phyloP scores from a whole-genome alignment of 306 rosid species.

The Urtica urens region DNA sequence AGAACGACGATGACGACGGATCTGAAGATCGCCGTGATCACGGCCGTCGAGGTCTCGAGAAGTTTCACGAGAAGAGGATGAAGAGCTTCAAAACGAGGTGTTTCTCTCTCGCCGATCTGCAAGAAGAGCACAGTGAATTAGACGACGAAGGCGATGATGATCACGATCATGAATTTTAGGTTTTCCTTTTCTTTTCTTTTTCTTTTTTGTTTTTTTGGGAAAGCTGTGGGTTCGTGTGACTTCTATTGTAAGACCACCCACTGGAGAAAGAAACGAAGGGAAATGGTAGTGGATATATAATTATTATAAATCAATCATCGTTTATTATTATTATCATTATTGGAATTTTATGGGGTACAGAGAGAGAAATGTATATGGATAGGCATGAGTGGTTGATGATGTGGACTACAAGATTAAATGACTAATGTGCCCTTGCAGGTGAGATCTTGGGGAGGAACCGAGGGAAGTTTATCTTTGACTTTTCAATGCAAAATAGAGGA shows the following conservation, averaged over 20 bases:
- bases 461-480: no score
- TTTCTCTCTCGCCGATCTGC: constrained; percentile 77
- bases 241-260: constrained; percentile 13
- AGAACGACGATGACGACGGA: constrained; percentile 22
- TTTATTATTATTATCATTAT: neutral
- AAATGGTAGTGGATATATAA: neutral
- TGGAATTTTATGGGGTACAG: neutral
- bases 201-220: neutral
- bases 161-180: neutral
- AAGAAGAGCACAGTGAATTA: constrained; percentile 22
- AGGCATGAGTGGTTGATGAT: constrained; percentile 5
- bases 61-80: constrained; percentile 24
- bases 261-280: neutral
- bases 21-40: constrained; percentile 19
- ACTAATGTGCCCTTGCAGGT: neutral
- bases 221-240: constrained; percentile 10
- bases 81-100: constrained; percentile 54
- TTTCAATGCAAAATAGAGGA: no score
- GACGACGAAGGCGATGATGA: neutral
- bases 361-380: constrained; percentile 6
- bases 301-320: no score
- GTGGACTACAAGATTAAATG: constrained; percentile 3
- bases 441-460: no score
- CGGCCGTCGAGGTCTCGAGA: constrained; percentile 16
- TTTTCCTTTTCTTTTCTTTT: neutral